Evolutionary conservation across 208 protist species (phyloP), one percentile per base, ranked within the genome.

Genomic region (Acanthamoeba royreba): DNA sequence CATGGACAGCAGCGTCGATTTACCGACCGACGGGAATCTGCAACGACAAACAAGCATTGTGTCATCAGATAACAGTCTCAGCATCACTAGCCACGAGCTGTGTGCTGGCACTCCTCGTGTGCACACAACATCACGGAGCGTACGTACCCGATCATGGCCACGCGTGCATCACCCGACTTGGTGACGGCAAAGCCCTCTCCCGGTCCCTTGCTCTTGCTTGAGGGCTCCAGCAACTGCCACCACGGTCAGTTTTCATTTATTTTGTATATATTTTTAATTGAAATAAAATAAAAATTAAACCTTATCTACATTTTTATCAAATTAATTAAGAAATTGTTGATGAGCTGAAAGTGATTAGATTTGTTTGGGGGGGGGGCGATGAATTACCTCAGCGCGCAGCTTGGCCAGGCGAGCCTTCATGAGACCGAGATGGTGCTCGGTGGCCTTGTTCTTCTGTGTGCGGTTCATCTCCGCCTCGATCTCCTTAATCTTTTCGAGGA

Each of bases 391-490:
- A 43, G 98, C 98, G 93, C 99, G 98, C 81, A 99, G 98, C 88
- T 97, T 97, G 2, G 98, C 99, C 77, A 99, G 94, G 94, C 99
- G 99, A 17, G 98, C 99, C 93, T 99, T 99, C 13, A 99, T 96
- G 5, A 97, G 95, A 46, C 99, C 98, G 8, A 99, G 92, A 97
- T 99, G 99, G 95, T 99, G 98, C 94, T 99, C 98, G 28, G 99
- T 99, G 66, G 99, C 99, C 94, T 99, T 99, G 96, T 99, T 99
- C 87, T 99, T 99, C 92, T 99, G 99, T 15, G 99, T 99, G 9
- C 98, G 96, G 13, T 97, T 96, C 91, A 99, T 99, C 95, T 99
- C 99, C 7, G 98, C 95, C 97, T 99, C 99, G 53, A 99, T 99
- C 40, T 99, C 98, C 92, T 98, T 99, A 13, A 99, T 98, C 88